Conservation (phyloP, 1,284 basidiomycete genomes). For the Ceratobasidium sp. region DNA sequence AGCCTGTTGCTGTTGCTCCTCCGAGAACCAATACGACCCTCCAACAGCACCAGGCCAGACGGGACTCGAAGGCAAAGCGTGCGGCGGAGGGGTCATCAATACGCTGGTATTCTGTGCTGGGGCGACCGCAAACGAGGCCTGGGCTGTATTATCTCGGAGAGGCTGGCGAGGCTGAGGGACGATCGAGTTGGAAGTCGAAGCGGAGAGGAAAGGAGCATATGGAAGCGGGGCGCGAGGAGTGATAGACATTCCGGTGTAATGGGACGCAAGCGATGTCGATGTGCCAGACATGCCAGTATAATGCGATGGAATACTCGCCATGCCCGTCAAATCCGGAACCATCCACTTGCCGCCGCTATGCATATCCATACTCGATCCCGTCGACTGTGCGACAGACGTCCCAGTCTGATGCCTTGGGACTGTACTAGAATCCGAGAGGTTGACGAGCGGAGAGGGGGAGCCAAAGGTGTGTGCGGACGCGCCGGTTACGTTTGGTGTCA, state of each 20-base stretch:
- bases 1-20: slow-evolving; percentile 11
- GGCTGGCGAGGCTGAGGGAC: slow-evolving; percentile 38
- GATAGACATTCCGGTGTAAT: slow-evolving; percentile 28
- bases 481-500: slow-evolving; percentile 21
- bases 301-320: slow-evolving; percentile 22
- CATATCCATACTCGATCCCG: slow-evolving; percentile 18
- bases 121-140: neutral
- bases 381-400: slow-evolving; percentile 19
- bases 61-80: slow-evolving; percentile 33
- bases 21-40: slow-evolving; percentile 40
- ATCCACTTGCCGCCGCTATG: slow-evolving; percentile 26
- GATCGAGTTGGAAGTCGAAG: neutral
- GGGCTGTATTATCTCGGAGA: slow-evolving; percentile 10
- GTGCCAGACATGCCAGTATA: slow-evolving; percentile 20
- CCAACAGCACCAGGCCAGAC: slow-evolving; percentile 42
- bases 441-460: neutral
- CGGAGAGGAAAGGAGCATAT: slow-evolving; percentile 30
- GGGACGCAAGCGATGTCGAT: slow-evolving; percentile 17
- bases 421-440: neutral
- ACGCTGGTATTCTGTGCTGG: neutral
- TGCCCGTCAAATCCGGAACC: slow-evolving; percentile 32
- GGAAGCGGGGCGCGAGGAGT: slow-evolving; percentile 29
- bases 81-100: slow-evolving; percentile 32
- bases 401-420: neutral
- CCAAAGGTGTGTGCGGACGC: slow-evolving; percentile 38